phyloP scores from a whole-genome alignment of 805 yeast species.

The Candida parachauliodes region DNA sequence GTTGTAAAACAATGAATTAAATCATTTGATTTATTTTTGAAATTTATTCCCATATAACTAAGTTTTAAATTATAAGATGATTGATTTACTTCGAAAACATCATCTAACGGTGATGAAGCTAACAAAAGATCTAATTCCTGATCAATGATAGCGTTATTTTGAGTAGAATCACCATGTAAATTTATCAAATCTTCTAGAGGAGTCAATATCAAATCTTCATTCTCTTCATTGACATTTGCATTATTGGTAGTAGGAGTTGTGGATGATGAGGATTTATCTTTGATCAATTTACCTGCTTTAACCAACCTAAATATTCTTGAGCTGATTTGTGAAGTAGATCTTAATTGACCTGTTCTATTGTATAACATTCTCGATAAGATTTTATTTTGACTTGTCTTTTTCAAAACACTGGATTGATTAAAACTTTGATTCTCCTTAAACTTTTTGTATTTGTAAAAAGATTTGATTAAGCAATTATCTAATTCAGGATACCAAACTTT shows the following conservation, averaged over 20 bases:
- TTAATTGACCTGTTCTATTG: constrained; percentile 30
- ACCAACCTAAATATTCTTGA: constrained; percentile 28
- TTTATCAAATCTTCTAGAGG: constrained; percentile 25
- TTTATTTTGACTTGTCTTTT: constrained; percentile 36
- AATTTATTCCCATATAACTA: constrained; percentile 8
- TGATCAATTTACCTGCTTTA: constrained; percentile 20
- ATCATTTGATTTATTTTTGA: constrained; percentile 8
- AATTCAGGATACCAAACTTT: constrained; percentile 34
- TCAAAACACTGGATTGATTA: constrained; percentile 21
- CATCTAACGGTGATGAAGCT: constrained; percentile 21
- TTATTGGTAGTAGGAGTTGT: background rate
- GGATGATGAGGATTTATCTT: constrained; percentile 8
- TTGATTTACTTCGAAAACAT: constrained; percentile 5
- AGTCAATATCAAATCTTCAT: constrained; percentile 25
- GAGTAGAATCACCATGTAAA: constrained; percentile 16
- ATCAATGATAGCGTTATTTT: constrained; percentile 24
- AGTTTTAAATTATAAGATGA: constrained; percentile 7
- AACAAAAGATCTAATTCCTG: constrained; percentile 28
- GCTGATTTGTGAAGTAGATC: constrained; percentile 37
- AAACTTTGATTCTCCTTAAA: constrained; percentile 24
- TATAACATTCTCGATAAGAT: constrained; percentile 38
- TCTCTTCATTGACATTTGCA: constrained; percentile 14
- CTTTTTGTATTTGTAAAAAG: constrained; percentile 31
- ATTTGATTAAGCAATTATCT: constrained; percentile 32
- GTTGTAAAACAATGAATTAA: constrained; percentile 3